These are phyloP conservation scores for Nidula niveotomentosa DNA, from an alignment of 1,284 basidiomycete species.

Conservation along the genomic window DNA sequence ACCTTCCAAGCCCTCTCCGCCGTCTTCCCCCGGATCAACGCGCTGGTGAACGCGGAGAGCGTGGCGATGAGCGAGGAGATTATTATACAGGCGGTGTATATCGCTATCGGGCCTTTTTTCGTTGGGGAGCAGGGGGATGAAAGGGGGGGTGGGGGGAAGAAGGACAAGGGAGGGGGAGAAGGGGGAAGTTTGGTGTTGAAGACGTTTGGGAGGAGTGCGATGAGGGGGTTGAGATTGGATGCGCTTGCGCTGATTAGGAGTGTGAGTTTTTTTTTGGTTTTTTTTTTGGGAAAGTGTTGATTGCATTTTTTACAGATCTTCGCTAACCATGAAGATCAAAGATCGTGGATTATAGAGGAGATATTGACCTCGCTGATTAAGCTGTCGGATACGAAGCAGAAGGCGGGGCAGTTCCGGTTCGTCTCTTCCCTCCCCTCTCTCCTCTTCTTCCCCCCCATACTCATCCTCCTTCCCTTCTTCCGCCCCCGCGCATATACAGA, in stretches of 20 bases:
- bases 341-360: constrained; percentile 96
- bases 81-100: constrained; percentile 89
- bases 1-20: constrained; percentile 68
- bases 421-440: constrained; percentile 14
- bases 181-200: constrained; percentile 56
- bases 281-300: not conserved
- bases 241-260: constrained; percentile 82
- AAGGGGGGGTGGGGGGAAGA: constrained; percentile 34
- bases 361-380: constrained; percentile 88
- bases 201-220: constrained; percentile 70
- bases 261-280: constrained; percentile 47
- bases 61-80: constrained; percentile 85
- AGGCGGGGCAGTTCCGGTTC: constrained; percentile 83
- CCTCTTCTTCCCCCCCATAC: not conserved
- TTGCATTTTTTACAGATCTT: constrained; percentile 61
- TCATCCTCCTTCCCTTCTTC: not conserved
- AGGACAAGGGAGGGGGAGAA: constrained; percentile 50
- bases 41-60: constrained; percentile 62
- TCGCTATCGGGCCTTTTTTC: constrained; percentile 92
- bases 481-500: constrained; percentile 29
- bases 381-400: constrained; percentile 86
- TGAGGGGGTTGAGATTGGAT: constrained; percentile 82
- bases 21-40: constrained; percentile 67
- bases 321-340: constrained; percentile 85
- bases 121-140: constrained; percentile 51